A percentile compares a stretch with the other conserved stretches of the same genome.
Evolutionary conservation across 768 basidiomycete genomes (phyloP).

Genomic region (Mycena polygramma): DNA sequence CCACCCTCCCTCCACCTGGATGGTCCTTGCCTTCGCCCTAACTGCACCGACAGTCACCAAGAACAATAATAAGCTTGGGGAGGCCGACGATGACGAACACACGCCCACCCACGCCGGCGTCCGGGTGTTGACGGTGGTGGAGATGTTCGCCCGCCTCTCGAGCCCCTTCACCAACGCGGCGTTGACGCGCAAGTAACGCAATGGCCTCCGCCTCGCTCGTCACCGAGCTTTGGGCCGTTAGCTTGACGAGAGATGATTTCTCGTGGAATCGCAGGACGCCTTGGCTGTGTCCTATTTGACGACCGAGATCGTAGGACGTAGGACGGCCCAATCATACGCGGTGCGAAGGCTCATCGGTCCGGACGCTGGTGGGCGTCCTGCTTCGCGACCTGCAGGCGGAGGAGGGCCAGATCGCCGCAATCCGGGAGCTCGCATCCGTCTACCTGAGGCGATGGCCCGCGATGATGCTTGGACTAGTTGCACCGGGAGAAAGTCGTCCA

Average conservation of each 20-base stretch:
- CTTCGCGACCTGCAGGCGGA: conserved; percentile 94
- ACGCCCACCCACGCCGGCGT: conserved; percentile 41
- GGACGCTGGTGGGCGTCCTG: conserved; percentile 81
- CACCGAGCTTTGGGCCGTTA: conserved; percentile 79
- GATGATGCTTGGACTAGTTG: conserved; percentile 86
- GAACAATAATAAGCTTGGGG: conserved; percentile 72
- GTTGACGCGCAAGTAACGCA: conserved; percentile 76
- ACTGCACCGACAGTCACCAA: conserved; percentile 58
- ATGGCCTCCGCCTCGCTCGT: conserved; percentile 86
- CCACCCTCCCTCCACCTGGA: conserved; percentile 85
- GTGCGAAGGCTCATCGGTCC: conserved; percentile 80
- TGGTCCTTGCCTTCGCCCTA: conserved; percentile 63
- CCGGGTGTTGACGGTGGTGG: conserved; percentile 75
- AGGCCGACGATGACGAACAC: conserved; percentile 71
- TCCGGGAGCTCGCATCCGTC: conserved; percentile 84
- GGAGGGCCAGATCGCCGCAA: conserved; percentile 92
- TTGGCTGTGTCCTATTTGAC: conserved; percentile 84
- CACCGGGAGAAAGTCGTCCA: conserved; percentile 75
- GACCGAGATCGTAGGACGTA: conserved; percentile 77
- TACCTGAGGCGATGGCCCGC: conserved; percentile 95
- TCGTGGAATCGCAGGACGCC: conserved; percentile 87
- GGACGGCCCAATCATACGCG: conserved; percentile 61
- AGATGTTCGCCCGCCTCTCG: conserved; percentile 88
- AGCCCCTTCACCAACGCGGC: conserved; percentile 83
- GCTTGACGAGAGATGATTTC: too few relatives aligned